These are phyloP conservation scores for Amanita pseudoporphyria DNA, from an alignment of 768 basidiomycete species.

Conservation along the genomic window DNA sequence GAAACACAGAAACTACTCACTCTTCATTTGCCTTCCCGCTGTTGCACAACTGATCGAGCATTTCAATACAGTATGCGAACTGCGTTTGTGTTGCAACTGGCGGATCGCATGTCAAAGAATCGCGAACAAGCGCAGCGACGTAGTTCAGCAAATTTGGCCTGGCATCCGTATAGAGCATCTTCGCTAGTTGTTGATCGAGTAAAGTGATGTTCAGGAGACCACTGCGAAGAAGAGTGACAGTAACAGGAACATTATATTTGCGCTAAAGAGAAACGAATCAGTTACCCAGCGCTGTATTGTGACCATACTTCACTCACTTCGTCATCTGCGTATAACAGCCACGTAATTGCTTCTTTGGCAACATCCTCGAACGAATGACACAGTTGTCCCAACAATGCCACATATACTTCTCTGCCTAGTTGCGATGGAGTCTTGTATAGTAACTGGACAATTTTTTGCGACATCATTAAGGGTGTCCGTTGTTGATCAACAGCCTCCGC, in stretches of 20 bases:
- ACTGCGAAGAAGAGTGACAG: slow-evolving; percentile 77
- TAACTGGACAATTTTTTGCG: slow-evolving; percentile 94
- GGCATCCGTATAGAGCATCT: slow-evolving; percentile 70
- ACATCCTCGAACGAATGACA: slow-evolving; percentile 89
- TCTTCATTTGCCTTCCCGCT: slow-evolving; percentile 76
- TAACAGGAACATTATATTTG: slow-evolving; percentile 94
- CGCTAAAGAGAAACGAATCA: slow-evolving; percentile 40
- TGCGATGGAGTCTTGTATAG: slow-evolving; percentile 83
- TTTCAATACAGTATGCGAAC: slow-evolving; percentile 72
- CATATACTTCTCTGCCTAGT: slow-evolving; percentile 89
- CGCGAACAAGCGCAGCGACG: slow-evolving; percentile 73
- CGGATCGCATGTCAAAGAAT: slow-evolving; percentile 75
- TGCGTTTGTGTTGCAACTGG: slow-evolving; percentile 75
- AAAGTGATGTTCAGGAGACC: slow-evolving; percentile 68
- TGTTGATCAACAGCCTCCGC: slow-evolving; percentile 70
- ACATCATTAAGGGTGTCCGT: slow-evolving; percentile 84
- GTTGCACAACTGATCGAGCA: slow-evolving; percentile 65
- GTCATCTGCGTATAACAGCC: slow-evolving; percentile 95
- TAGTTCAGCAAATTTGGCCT: slow-evolving; percentile 73
- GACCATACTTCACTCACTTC: slow-evolving; percentile 45
- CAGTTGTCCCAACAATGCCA: slow-evolving; percentile 78
- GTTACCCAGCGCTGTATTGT: slow-evolving; percentile 6
- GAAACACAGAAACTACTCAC: slow-evolving; percentile 36
- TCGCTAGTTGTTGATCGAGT: slow-evolving; percentile 87
- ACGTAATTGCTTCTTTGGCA: slow-evolving; percentile 92